Percentiles rank a stretch among this genome's conserved stretches.
phyloP scores from a whole-genome alignment of 2,329 filamentous ascomycete genomes.

The Passalora sequoiae region DNA sequence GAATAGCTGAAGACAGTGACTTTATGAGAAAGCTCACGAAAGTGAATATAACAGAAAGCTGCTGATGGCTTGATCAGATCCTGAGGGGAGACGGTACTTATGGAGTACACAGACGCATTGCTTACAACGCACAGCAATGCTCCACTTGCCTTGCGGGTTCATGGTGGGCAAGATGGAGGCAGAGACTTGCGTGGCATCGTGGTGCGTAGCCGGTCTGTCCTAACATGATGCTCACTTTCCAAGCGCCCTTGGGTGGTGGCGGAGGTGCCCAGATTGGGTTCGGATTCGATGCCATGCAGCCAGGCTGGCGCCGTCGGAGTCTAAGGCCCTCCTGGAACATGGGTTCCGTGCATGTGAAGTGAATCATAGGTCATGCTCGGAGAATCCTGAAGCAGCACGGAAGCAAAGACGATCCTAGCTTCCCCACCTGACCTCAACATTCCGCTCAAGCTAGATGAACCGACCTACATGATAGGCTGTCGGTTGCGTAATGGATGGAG shows the following conservation, averaged over 20 bases:
- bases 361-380: conserved; percentile 20
- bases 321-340: conserved; percentile 4
- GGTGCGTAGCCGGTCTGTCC: conserved; percentile 9
- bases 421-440: conserved; percentile 1
- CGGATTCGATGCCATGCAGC: conserved; percentile 8
- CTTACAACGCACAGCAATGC: conserved; percentile 2
- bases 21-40: not conserved
- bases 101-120: conserved; percentile 1
- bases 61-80: conserved; percentile 2
- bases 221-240: not conserved
- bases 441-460: not conserved
- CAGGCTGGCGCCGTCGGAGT: conserved; percentile 7
- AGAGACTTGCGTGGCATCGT: conserved; percentile 2
- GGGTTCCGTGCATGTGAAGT: conserved; percentile 12
- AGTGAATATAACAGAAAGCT: not conserved
- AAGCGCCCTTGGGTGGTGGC: not conserved
- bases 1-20: no score
- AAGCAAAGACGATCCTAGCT: conserved; percentile 3
- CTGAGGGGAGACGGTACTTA: conserved; percentile 5
- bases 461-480: conserved; percentile 1
- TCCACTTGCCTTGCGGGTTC: conserved; percentile 8
- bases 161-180: conserved; percentile 6
- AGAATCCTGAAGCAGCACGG: conserved; percentile 15
- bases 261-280: not conserved
- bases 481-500: conserved; percentile 5